Percentiles rank a stretch among this genome's conserved stretches.
Evolutionary conservation across 2,329 filamentous ascomycete species (phyloP).

Genomic region (Clarireedia sp.): DNA sequence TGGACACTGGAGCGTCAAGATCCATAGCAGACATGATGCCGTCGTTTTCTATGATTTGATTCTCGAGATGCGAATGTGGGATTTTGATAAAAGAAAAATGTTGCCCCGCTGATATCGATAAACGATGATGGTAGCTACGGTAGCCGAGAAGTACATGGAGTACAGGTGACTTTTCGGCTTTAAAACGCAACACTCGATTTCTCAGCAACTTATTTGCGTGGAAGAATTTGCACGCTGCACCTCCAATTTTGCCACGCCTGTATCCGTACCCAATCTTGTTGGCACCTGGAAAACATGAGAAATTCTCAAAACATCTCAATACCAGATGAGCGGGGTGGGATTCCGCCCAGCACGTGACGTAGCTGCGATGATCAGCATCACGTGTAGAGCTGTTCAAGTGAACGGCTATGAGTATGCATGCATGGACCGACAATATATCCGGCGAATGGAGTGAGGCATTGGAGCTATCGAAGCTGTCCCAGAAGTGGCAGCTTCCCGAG

Average conservation of each 20-base stretch:
- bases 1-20: constrained; percentile 46
- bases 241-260: no score
- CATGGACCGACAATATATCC: no score
- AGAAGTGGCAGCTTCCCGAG: background rate
- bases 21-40: constrained; percentile 50
- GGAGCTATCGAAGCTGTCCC: no score
- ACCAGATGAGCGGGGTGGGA: no score
- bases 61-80: constrained; percentile 10
- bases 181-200: background rate
- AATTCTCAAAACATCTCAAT: no score
- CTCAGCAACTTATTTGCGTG: background rate
- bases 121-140: constrained; percentile 8
- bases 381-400: no score
- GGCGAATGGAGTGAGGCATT: no score
- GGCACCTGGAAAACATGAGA: no score
- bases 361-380: no score
- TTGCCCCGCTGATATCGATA: constrained; percentile 17
- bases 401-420: no score
- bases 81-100: constrained; percentile 23
- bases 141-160: background rate
- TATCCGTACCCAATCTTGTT: no score
- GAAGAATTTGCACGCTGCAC: background rate
- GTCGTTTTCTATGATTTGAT: constrained; percentile 21
- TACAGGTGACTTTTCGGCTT: background rate
- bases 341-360: no score